These are phyloP conservation scores for Solanum rostratum DNA, from an alignment of 257 asterid genomes.

Conservation along the genomic window DNA sequence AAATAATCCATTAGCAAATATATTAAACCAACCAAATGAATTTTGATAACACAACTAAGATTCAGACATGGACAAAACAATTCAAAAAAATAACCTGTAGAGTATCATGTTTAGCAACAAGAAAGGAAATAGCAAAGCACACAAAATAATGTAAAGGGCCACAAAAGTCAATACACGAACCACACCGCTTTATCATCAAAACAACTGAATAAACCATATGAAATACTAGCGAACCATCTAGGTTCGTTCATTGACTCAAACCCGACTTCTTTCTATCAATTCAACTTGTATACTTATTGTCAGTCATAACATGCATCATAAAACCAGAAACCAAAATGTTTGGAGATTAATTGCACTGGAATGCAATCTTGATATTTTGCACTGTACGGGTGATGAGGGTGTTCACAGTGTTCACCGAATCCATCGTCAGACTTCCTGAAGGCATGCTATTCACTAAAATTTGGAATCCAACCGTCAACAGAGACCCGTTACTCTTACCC, in stretches of 20 bases:
- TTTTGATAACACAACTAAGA: background rate
- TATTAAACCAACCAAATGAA: background rate
- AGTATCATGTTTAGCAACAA: background rate
- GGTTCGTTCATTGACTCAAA: constrained; percentile 90
- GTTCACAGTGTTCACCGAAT: constrained; percentile 50
- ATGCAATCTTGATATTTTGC: constrained; percentile 39
- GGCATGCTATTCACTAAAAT: constrained; percentile 43
- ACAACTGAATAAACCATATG: background rate
- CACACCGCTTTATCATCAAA: constrained; percentile 11
- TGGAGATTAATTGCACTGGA: constrained; percentile 21
- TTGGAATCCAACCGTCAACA: constrained; percentile 68
- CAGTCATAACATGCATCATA: background rate
- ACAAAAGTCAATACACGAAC: constrained; percentile 92
- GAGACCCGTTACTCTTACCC: constrained; percentile 26
- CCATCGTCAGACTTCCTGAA: constrained; percentile 48
- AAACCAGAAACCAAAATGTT: background rate
- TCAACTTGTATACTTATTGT: background rate
- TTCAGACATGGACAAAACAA: background rate
- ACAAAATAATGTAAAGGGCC: background rate
- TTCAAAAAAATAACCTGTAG: background rate
- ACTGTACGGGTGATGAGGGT: constrained; percentile 51
- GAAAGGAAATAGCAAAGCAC: background rate
- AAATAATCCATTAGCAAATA: no score
- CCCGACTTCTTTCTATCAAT: background rate
- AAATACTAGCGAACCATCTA: constrained; percentile 3